A percentile compares a stretch with the other conserved stretches of the same genome.
Conservation (phyloP, 2,329 filamentous ascomycete genomes). For the Microcyclosporella mali region DNA sequence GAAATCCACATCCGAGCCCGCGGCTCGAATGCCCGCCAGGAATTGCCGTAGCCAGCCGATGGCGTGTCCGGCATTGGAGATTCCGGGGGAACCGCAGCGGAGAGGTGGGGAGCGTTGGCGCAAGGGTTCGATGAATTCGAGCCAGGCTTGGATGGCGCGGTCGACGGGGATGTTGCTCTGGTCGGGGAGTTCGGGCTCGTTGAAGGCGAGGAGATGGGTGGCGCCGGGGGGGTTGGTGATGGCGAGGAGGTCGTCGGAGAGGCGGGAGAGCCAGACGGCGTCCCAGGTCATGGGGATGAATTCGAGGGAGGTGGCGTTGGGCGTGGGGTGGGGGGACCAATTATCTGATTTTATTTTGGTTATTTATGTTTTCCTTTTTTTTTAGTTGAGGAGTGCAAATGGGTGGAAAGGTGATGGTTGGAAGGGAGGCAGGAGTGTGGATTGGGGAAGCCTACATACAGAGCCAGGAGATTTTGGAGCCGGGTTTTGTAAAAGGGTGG, state of each 20-base stretch:
- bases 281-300: conserved; percentile 34
- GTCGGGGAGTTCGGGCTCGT: conserved; percentile 30
- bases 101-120: no score
- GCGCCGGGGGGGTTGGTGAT: conserved; percentile 8
- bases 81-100: conserved; percentile 25
- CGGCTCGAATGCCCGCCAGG: conserved; percentile 16
- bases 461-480: conserved; percentile 30
- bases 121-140: conserved; percentile 26
- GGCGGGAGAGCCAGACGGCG: conserved; percentile 22
- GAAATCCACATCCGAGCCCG: conserved; percentile 25
- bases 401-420: no score
- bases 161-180: conserved; percentile 27
- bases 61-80: conserved; percentile 26
- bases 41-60: conserved; percentile 26
- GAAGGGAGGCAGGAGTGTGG: no score
- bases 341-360: no score
- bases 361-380: background rate
- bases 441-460: no score
- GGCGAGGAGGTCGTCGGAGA: conserved; percentile 4
- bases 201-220: conserved; percentile 23
- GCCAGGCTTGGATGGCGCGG: conserved; percentile 24
- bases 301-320: conserved; percentile 19
- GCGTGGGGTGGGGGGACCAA: conserved; percentile 28
- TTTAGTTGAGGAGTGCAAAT: background rate
- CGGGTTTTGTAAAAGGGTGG: conserved; percentile 28